Evolutionary conservation across 208 protist species (phyloP), one percentile per base, ranked within the genome.

Genomic region (Crithidia mellificae): DNA sequence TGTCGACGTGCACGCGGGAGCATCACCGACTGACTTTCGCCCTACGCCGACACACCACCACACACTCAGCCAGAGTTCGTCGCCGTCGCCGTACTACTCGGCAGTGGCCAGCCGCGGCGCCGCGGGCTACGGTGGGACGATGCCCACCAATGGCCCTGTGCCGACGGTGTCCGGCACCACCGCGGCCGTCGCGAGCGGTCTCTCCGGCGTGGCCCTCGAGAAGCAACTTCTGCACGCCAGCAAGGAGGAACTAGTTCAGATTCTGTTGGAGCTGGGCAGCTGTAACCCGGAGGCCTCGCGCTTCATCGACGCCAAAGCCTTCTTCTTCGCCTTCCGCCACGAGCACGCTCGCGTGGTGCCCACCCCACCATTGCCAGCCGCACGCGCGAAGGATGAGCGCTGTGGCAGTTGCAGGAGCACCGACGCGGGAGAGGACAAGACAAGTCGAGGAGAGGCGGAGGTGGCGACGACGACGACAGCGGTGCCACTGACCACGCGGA

Each of bases 291-390:
- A 87, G 38, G 87, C 82, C 11, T 72, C 82, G 15, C 36, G 68
- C 27, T 93, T 93, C 62, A 90, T 93, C 65, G 77, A 83, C 46
- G 80, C 75, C 39, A 93, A 93, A 64, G 84, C 82, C 7, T 64
- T 70, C 59, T 78, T 88, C 54, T 84, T 93, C 61, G 63, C 80
- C 2, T 74, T 88, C 22, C 80, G 78, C 7, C 81, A 80, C 49
- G 75, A 76, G 17, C 47, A 74, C n/a, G 34, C 38, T 24, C 56
- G 12, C 17, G 7, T 5, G 20, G 49, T 32, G 25, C 29, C n/a
- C n/a, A n/a, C n/a, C n/a, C n/a, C 69, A 25, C 34, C 34, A 5
- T 5, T 38, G 34, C 15, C 24, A 54, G 34, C 39, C 17, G 25
- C 39, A 7, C 46, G 29, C 14, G 9, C 2, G 36, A 20, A 47